Base-by-base conservation (phyloP, 1,284 basidiomycete genomes). In the Puccinia horiana region DNA sequence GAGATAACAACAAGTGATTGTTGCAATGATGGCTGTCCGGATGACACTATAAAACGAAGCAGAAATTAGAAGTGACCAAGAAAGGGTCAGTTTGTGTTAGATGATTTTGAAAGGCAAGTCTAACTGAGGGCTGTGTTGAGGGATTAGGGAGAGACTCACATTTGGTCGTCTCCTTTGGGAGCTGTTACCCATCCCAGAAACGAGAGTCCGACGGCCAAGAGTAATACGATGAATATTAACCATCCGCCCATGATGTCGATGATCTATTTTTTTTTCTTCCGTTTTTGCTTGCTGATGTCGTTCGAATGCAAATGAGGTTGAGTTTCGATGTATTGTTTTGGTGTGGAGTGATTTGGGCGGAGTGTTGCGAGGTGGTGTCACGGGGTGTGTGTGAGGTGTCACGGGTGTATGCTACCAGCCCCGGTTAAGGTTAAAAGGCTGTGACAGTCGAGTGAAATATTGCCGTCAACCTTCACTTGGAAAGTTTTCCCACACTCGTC, bases 151-250 rank as follows among this genome's bases (percentile, higher is more conserved):
- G 35, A 35, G 20, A 90, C 93, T 85, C 86, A 96, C 95, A 92
- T 92, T 89, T 96, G 94, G 83, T 95, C 91, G 58, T 93, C 91
- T 0, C 95, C 94, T 86, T 94, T 95, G 0, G 93, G 94, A 0
- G 91, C 90, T 82, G 92, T 90, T 65, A 94, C 88, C 88, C 91
- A 94, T 0, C 91, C 89, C 49, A 88, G 89, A 0, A 89, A 88
- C 88, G 92, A 93, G 35, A 94, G 88, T 0, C 88, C 92, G 18
- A 86, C 83, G 52, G 83, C 83, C 80, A 88, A 81, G 75, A 88
- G 37, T 5, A 80, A n/a, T 12, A 80, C 56, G n/a, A 67, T 69
- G 42, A 80, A 61, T 5, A 80, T 80, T 40, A 80, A 56, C 65
- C 65, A 73, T 12, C 78, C 78, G n/a, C 78, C 78, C 78, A 80